Conservation (phyloP, 2,329 filamentous ascomycete species). For the Talaromyces islandicus region DNA sequence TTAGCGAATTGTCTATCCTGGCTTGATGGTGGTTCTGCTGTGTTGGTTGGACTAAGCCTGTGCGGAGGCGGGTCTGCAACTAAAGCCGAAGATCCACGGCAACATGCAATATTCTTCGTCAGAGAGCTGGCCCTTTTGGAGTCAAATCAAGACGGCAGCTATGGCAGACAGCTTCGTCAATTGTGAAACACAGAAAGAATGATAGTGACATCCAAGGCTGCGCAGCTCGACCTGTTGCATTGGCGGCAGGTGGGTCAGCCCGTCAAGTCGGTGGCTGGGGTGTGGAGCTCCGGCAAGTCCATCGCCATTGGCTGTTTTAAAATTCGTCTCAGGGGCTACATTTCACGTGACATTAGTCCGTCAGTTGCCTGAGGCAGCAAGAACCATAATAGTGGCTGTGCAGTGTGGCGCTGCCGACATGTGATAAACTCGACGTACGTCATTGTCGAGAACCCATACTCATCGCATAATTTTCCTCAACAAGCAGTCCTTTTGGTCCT, state of each 20-base stretch:
- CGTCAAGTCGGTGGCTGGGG: background rate
- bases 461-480: background rate
- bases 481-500: background rate
- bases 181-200: background rate
- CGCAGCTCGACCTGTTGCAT: background rate
- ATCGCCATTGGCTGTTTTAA: background rate
- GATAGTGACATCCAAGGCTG: background rate
- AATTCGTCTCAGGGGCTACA: background rate
- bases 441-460: background rate
- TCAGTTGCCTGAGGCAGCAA: background rate
- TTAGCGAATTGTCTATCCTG: background rate
- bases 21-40: background rate
- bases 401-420: conserved; percentile 7
- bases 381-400: conserved; percentile 5
- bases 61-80: background rate
- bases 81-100: background rate
- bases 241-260: background rate
- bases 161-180: background rate
- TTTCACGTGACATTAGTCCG: background rate
- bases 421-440: conserved; percentile 7
- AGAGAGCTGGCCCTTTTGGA: background rate
- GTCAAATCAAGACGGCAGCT: background rate
- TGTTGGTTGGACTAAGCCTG: background rate
- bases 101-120: background rate
- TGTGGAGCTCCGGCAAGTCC: background rate